phyloP scores from a whole-genome alignment of 1,284 basidiomycete genomes.

The Ceratobasidium sp. region DNA sequence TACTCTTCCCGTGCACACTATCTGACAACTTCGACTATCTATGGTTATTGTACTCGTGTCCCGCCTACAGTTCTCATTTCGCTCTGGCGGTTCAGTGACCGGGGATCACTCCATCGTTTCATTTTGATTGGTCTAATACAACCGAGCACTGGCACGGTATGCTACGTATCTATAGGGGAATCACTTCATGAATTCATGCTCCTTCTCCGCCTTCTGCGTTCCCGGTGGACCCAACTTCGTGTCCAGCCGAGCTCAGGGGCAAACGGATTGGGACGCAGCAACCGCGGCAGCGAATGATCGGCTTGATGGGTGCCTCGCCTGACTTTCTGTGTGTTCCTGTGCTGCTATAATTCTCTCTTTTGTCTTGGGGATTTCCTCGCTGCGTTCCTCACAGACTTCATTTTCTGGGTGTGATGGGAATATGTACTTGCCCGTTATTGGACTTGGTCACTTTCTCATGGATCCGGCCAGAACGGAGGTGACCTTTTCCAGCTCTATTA shows the following conservation, averaged over 20 bases:
- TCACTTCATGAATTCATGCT: not conserved
- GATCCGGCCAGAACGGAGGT: too few relatives aligned
- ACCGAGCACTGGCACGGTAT: not conserved
- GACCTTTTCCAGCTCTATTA: too few relatives aligned
- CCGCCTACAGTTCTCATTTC: not conserved
- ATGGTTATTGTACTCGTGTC: not conserved
- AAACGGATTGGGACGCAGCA: conserved; percentile 4
- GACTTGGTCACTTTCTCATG: too few relatives aligned
- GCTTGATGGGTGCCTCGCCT: conserved; percentile 8
- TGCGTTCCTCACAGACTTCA: too few relatives aligned
- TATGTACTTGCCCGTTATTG: too few relatives aligned
- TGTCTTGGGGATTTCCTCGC: not conserved
- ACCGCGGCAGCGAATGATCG: conserved; percentile 10
- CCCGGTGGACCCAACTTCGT: conserved; percentile 3
- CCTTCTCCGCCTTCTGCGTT: not conserved
- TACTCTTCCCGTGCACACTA: not conserved
- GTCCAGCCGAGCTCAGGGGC: conserved; percentile 20
- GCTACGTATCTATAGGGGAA: too few relatives aligned
- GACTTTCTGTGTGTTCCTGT: conserved; percentile 8
- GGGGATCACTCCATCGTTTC: not conserved
- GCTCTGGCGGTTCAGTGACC: not conserved
- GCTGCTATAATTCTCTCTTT: conserved; percentile 2
- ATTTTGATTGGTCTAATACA: not conserved
- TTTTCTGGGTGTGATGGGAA: too few relatives aligned
- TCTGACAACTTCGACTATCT: not conserved